Conservation (phyloP, 495 filamentous ascomycete species). For the Hyaloscypha hepaticicola region DNA sequence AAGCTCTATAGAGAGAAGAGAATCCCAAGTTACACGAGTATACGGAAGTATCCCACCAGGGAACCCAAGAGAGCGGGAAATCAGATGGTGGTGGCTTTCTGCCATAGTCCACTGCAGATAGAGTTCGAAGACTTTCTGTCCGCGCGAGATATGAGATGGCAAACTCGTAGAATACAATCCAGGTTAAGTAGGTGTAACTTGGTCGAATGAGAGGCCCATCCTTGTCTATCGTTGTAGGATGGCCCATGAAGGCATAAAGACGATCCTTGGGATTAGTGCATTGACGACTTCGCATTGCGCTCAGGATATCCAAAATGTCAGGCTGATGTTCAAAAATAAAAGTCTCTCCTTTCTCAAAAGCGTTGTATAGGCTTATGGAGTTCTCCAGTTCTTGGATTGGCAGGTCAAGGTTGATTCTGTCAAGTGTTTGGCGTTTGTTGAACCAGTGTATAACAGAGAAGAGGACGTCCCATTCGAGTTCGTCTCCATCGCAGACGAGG, state of each 20-base stretch:
- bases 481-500: background rate
- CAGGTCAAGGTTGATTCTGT: background rate
- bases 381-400: background rate
- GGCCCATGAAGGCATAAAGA: constrained; percentile 7
- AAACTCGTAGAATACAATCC: constrained; percentile 5
- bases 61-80: constrained; percentile 3
- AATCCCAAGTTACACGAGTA: constrained; percentile 5
- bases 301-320: constrained; percentile 8
- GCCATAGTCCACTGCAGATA: background rate
- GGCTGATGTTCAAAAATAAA: background rate
- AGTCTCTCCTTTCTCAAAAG: background rate
- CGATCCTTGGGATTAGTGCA: constrained; percentile 2
- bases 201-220: background rate
- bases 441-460: constrained; percentile 4
- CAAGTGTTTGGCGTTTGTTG: background rate
- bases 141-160: constrained; percentile 3
- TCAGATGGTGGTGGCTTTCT: background rate
- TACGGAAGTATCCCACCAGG: constrained; percentile 7
- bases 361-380: background rate
- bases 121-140: background rate
- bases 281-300: constrained; percentile 3
- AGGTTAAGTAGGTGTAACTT: background rate
- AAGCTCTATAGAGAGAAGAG: constrained; percentile 6
- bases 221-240: background rate
- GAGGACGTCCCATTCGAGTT: constrained; percentile 6